A percentile compares a stretch with the other conserved stretches of the same genome.
Conservation (phyloP, 306 rosid species). For the Corylus heterophylla region DNA sequence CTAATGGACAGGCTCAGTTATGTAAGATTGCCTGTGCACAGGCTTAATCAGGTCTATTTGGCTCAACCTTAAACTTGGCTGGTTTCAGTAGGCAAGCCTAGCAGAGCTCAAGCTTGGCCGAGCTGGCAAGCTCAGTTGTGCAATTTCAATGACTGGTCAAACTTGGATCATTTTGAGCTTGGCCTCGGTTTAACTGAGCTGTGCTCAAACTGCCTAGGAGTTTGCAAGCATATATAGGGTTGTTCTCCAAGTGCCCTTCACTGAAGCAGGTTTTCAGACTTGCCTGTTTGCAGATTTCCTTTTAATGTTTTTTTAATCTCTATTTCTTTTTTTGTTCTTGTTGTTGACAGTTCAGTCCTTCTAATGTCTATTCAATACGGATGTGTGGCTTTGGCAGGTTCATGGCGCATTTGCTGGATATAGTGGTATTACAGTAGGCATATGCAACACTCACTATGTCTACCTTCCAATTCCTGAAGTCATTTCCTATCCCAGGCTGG, state of each 20-base stretch:
- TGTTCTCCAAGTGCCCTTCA: neutral
- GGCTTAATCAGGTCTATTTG: neutral
- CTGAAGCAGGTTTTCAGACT: neutral
- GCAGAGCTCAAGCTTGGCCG: neutral
- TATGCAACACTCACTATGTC: slow-evolving; percentile 94
- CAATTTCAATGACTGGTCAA: neutral
- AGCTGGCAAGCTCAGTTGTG: neutral
- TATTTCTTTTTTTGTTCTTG: neutral
- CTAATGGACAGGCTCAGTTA: neutral
- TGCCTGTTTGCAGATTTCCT: neutral
- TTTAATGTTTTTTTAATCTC: neutral
- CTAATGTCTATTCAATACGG: neutral
- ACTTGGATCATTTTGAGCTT: neutral
- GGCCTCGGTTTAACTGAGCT: neutral
- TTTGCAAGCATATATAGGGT: neutral
- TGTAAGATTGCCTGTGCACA: neutral
- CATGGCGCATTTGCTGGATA: slow-evolving; percentile 99
- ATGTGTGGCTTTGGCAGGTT: slow-evolving; percentile 59
- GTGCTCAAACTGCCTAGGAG: neutral
- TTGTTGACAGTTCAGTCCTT: neutral
- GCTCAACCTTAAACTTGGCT: neutral
- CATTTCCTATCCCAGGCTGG: slow-evolving; percentile 74
- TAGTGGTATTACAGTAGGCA: slow-evolving; percentile 91
- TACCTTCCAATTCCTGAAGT: slow-evolving; percentile 96
- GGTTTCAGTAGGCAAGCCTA: neutral